Percentiles rank a stretch among this genome's conserved stretches.
These are phyloP conservation scores for Saccharomyces eubayanus DNA, from an alignment of 805 yeast species.

Conservation along the genomic window DNA sequence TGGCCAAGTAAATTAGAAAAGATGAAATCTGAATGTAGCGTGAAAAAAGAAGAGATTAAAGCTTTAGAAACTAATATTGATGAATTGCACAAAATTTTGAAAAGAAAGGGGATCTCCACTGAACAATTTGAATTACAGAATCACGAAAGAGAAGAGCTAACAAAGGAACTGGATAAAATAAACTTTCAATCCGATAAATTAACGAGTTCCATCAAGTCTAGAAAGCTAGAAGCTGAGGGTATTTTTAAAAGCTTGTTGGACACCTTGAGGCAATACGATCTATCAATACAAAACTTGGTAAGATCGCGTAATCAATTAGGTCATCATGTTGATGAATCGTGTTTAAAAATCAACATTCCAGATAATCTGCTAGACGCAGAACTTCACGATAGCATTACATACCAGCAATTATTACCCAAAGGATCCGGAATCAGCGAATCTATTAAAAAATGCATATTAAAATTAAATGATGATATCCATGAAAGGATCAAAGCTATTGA, in stretches of 20 bases:
- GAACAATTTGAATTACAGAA: constrained; percentile 56
- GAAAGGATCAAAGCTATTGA: constrained; percentile 16
- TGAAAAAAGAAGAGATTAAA: constrained; percentile 34
- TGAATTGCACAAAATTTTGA: constrained; percentile 37
- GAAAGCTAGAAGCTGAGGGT: constrained; percentile 42
- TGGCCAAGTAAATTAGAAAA: constrained; percentile 57
- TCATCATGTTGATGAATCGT: constrained; percentile 18
- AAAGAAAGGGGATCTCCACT: constrained; percentile 50
- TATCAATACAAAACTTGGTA: constrained; percentile 36
- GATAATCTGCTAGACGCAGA: constrained; percentile 11
- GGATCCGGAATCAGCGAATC: constrained; percentile 15
- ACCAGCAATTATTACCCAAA: neutral
- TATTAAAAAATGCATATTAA: constrained; percentile 25
- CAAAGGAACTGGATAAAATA: constrained; percentile 44
- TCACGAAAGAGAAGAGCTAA: constrained; percentile 50
- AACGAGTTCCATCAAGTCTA: constrained; percentile 39
- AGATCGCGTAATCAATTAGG: constrained; percentile 15
- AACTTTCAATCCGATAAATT: constrained; percentile 39
- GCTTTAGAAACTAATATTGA: constrained; percentile 37
- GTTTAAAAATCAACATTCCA: constrained; percentile 34
- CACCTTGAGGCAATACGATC: constrained; percentile 49
- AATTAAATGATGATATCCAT: constrained; percentile 31
- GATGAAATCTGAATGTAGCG: constrained; percentile 43
- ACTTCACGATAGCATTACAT: neutral
- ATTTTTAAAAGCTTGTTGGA: constrained; percentile 45